Evolutionary conservation across 2,329 filamentous ascomycete species (phyloP).

Genomic region (Arthrinium puccinioides): DNA sequence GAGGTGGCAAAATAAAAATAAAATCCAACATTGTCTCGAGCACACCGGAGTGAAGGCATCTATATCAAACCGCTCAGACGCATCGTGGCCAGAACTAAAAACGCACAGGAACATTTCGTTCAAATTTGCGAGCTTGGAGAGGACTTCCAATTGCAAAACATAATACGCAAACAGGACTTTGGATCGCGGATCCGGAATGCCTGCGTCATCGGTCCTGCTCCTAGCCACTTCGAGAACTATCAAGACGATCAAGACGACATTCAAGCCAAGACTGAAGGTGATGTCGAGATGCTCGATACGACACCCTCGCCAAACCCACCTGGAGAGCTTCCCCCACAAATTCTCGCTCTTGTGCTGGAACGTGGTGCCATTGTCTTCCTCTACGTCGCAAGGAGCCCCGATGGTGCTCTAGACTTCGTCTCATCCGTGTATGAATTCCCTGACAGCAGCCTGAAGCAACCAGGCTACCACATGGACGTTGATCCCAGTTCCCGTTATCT

Average conservation of each 20-base stretch:
- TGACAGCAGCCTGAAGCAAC: slow-evolving; percentile 49
- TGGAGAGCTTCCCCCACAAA: slow-evolving; percentile 59
- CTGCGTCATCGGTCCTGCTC: slow-evolving; percentile 59
- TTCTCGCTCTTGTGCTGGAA: slow-evolving; percentile 70
- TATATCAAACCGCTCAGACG: too few species aligned
- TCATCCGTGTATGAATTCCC: slow-evolving; percentile 52
- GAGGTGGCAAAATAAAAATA: too few species aligned
- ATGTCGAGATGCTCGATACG: slow-evolving; percentile 25
- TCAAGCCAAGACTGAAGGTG: slow-evolving; percentile 32
- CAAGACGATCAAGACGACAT: slow-evolving; percentile 14
- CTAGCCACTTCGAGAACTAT: slow-evolving; percentile 26
- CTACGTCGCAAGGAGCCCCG: slow-evolving; percentile 46
- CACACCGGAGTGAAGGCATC: too few species aligned
- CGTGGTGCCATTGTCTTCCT: slow-evolving; percentile 70
- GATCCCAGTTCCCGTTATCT: slow-evolving; percentile 67
- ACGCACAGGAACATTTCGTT: slow-evolving; percentile 62
- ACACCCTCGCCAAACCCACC: slow-evolving; percentile 5
- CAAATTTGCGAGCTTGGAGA: slow-evolving; percentile 69
- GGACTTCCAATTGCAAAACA: slow-evolving; percentile 64
- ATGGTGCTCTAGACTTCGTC: slow-evolving; percentile 51
- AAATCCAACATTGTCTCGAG: too few species aligned
- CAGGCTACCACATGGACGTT: slow-evolving; percentile 61
- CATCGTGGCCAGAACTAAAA: slow-evolving; percentile 6
- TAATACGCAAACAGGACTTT: slow-evolving; percentile 76
- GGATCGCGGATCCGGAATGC: slow-evolving; percentile 72